A percentile compares a stretch with the other conserved stretches of the same genome.
phyloP scores from a whole-genome alignment of 352 stramenopile genomes.

The Phytophthora niederhauseri region DNA sequence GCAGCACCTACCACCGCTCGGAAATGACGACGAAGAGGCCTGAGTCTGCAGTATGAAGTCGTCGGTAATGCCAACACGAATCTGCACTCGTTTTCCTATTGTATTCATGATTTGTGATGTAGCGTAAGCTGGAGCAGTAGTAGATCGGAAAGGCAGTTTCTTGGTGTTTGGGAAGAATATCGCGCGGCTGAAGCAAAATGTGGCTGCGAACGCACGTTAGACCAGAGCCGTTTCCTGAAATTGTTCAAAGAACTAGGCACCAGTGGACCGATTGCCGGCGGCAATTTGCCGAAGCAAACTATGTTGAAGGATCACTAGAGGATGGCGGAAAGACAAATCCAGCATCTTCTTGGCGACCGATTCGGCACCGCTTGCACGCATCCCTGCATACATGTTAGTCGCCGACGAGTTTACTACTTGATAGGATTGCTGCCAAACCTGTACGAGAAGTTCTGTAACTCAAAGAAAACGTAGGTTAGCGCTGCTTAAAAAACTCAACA shows the following conservation, averaged over 20 bases:
- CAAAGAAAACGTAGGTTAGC: constrained; percentile 22
- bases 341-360: constrained; percentile 63
- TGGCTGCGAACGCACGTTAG: constrained; percentile 12
- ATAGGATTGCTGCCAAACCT: constrained; percentile 29
- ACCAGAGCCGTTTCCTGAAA: neutral
- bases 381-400: constrained; percentile 37
- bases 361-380: constrained; percentile 64
- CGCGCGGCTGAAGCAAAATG: neutral
- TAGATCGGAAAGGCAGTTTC: neutral
- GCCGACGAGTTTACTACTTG: neutral
- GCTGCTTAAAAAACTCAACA: neutral
- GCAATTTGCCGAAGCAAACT: neutral
- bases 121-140: neutral
- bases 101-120: neutral
- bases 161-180: neutral
- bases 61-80: neutral
- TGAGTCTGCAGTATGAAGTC: constrained; percentile 16
- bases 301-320: constrained; percentile 26
- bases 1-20: constrained; percentile 58
- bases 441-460: constrained; percentile 74
- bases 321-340: constrained; percentile 53
- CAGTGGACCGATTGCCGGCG: constrained; percentile 16
- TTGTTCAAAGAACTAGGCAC: neutral
- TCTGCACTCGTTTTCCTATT: neutral
- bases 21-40: constrained; percentile 58